Evolutionary conservation across 805 yeast species (phyloP), one percentile per base, ranked within the genome.

Genomic region (Clavispora santaluciae): DNA sequence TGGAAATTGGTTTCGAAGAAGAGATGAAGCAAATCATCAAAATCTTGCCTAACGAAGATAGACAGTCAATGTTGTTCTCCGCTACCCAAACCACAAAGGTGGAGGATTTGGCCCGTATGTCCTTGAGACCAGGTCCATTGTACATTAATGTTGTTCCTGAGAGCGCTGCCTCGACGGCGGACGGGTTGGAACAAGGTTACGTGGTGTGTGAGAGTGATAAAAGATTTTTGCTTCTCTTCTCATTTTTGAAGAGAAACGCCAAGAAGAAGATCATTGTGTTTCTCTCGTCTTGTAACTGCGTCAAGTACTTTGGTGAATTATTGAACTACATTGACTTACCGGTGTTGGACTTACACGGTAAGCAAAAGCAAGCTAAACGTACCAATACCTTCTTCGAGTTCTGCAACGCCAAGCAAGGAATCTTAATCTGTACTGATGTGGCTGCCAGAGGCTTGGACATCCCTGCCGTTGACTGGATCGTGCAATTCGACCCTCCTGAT

Each of bases 381-480:
- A 93, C 99, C 38, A 93, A 93, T 66, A 93, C 99, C 5, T 93
- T 93, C 62, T 91, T 91, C 61, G 99, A 93, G 70, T 93, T 93
- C 66, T 88, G 98, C 72, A 93, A 93, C 57, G 98, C 99, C 44
- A 89, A 84, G 55, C 86, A 83, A 59, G 99, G 99, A 36, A 90
- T 86, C 33, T 67, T 93, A 55, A 75, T 93, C 41, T 93, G 98
- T 70, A 93, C 99, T 0, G 99, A 93, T 66, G 99, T 93, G 52
- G 99, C 99, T 23, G 99, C 99, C 17, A 83, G 99, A 75, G 99
- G 99, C 18, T 78, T 93, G 51, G 99, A 93, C 72, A 93, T 93
- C 54, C 99, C 99, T 40, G 83, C 95, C 22, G 99, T 93, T 41
- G 99, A 95, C 70, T 93, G 99, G 99, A 93, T 93, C 58, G 85